These are phyloP conservation scores for Chlamydomonas asymmetrica DNA, from an alignment of 139 green algal species.

Conservation along the genomic window DNA sequence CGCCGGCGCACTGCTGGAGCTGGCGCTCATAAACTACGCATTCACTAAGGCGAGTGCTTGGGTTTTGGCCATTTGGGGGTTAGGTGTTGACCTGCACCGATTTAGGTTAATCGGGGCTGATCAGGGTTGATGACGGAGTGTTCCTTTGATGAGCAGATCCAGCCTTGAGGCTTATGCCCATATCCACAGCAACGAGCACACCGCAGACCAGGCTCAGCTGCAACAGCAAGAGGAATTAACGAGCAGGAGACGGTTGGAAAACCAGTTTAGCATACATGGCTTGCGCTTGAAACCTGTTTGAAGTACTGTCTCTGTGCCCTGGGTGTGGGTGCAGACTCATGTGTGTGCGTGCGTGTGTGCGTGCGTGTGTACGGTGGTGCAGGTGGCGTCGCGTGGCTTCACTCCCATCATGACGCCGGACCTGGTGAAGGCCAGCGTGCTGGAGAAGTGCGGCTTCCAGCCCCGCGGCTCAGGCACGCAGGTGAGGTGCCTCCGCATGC, in stretches of 20 bases:
- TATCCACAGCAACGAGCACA: no score
- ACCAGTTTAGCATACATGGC: neutral
- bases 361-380: neutral
- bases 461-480: constrained; percentile 91
- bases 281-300: neutral
- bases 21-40: constrained; percentile 91
- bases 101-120: no score
- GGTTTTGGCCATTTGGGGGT: no score
- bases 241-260: no score
- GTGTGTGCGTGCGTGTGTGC: no score
- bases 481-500: constrained; percentile 38
- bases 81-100: no score
- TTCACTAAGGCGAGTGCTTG: constrained; percentile 72
- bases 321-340: no score
- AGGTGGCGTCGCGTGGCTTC: constrained; percentile 77
- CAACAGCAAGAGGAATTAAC: no score
- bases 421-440: constrained; percentile 83
- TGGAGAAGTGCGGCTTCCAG: constrained; percentile 99
- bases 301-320: neutral
- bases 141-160: no score
- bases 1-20: constrained; percentile 91
- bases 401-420: constrained; percentile 92
- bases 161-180: no score
- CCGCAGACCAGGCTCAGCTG: no score
- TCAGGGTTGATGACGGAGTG: no score